Conservation (phyloP, 208 protist species). For the Crithidia sp. region DNA sequence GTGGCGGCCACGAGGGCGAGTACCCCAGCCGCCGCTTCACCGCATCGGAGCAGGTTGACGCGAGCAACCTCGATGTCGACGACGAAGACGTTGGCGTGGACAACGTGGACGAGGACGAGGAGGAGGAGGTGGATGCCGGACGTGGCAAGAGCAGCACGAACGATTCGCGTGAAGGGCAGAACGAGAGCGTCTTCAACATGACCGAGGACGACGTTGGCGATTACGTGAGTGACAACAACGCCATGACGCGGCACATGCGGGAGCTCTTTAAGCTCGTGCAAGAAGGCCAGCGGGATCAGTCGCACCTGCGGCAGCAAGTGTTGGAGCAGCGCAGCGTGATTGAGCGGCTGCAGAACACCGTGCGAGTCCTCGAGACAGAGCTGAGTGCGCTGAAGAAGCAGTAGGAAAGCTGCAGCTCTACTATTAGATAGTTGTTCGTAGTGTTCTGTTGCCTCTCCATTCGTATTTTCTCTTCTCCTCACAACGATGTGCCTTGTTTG, state of each 20-base stretch:
- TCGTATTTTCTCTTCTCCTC: no score
- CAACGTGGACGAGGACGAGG: slow-evolving; percentile 31
- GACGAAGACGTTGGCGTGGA: slow-evolving; percentile 11
- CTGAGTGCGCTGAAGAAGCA: slow-evolving; percentile 33
- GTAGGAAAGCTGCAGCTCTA: background rate
- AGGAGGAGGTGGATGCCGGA: slow-evolving; percentile 24
- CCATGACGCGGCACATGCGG: slow-evolving; percentile 33
- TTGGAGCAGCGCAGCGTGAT: slow-evolving; percentile 38
- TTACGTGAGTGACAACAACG: slow-evolving; percentile 32
- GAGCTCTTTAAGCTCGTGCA: slow-evolving; percentile 45
- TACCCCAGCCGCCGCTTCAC: slow-evolving; percentile 8
- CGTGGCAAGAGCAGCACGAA: slow-evolving; percentile 26
- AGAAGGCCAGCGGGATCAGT: slow-evolving; percentile 42
- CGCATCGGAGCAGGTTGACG: slow-evolving; percentile 9
- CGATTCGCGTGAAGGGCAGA: slow-evolving; percentile 43
- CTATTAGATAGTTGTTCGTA: background rate
- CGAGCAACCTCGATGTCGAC: slow-evolving; percentile 16
- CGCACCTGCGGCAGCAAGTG: slow-evolving; percentile 31
- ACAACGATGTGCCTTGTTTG: no score
- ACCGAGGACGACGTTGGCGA: slow-evolving; percentile 39
- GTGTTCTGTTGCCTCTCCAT: no score
- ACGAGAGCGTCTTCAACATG: slow-evolving; percentile 50
- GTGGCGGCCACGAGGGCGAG: background rate
- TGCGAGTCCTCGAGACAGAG: slow-evolving; percentile 24
- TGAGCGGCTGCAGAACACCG: slow-evolving; percentile 26